Base-by-base conservation (phyloP, 108 stramenopile genomes). In the Skeletonema menzelii region DNA sequence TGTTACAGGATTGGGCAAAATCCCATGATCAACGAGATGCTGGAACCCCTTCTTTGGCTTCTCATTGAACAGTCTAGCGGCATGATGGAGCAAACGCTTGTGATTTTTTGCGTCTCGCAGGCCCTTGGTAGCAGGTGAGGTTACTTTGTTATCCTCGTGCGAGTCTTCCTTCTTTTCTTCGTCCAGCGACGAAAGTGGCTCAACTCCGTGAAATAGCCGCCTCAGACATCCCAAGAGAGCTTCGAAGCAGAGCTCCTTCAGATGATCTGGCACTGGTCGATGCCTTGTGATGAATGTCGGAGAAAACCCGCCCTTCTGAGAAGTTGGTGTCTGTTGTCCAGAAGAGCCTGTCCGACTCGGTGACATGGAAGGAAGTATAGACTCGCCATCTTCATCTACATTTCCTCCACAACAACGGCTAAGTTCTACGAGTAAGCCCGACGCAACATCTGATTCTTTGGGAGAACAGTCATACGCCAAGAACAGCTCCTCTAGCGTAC, bases 211-310 rank as follows among this genome's bases (percentile, higher is more conserved):
- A 65, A 90, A 91, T 20, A 91, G 73, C 32, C 83, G 84, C 61
- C 84, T 87, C 77, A 95, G 69, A 28, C 77, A 69, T 10, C 94
- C 94, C 49, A 88, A 72, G 15, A 95, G 80, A 19, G 90, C 86
- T 69, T 91, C 84, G 11, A 88, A 87, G 59, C 94, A 95, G 28
- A 95, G 49, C 68, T 91, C 94, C 67, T 87, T 88, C 47, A 95
- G 59, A 80, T 92, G 91, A 57, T 90, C 82, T 37, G 94, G 94
- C 5, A 92, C 91, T 22, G 77, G 74, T 37, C 93, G 72, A 65
- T 63, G 55, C 26, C 64, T 60, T 31, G 58, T 59, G 6, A 67
- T 13, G 10, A 64, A 19, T 31, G 57, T 53, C n/a, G 65, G 30
- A 2, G 46, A 53, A 35, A 65, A 35, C 46, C 40, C 34, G 62